Base-by-base conservation (phyloP, 345 rosid species). In the Salix koriyanagi region DNA sequence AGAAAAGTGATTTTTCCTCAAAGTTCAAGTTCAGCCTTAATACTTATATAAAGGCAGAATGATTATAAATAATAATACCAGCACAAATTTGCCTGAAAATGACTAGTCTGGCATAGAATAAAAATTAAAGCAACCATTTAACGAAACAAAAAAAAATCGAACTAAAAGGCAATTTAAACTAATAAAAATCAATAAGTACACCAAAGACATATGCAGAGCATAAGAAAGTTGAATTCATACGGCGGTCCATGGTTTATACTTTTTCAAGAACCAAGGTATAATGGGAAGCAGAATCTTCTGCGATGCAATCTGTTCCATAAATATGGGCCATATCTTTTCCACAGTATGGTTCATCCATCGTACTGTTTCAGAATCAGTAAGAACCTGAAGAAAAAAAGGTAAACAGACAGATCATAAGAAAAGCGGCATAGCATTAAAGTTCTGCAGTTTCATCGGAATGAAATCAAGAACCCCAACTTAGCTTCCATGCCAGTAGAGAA, bases 221-320 rank as follows among this genome's bases (percentile, higher is more conserved):
- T 46, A 2, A 68, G 61, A 70, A 48, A 76, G 39, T 58, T 39
- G 71, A 71, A 74, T 73, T 74, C 86, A 65, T 83, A 96, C 99
- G 50, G 93, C 97, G 6, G 97, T 93, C 99, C 99, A 96, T 4
- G 99, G 99, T 83, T 91, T 92, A 85, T 92, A 96, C 89, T 93
- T 96, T 26, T 90, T 91, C 82, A 96, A 78, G 90, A 96, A 96
- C 99, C 98, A 96, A 75, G 97, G 99, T 71, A 90, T 89, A 62
- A 96, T 91, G 16, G 99, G 99, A 71, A 92, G 91, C 79, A 96
- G 86, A 84, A 96, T 86, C 87, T 87, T 92, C 87, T 96, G 97
- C 4, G 99, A 93, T 39, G 89, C 87, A 75, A 96, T 92, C 74
- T 88, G 91, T 80, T 96, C 98, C 94, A 96, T 84, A 78, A 97